Percentiles rank a stretch among this genome's conserved stretches.
Evolutionary conservation across 2,329 filamentous ascomycete genomes (phyloP).

Genomic region (Trichoderma pleuroti): DNA sequence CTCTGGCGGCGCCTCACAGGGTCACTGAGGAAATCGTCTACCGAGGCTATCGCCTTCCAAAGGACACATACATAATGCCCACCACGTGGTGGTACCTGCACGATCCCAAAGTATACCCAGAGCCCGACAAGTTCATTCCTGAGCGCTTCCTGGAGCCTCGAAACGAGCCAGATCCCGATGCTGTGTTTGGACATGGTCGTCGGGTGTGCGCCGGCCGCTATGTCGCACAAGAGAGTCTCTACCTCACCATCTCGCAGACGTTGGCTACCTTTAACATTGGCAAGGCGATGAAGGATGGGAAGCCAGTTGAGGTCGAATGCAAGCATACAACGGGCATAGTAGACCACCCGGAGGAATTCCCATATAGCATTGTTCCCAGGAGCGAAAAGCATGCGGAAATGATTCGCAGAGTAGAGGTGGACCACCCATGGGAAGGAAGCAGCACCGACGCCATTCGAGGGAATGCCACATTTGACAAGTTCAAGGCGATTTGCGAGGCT

Average conservation of each 20-base stretch:
- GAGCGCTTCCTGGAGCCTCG: slow-evolving; percentile 27
- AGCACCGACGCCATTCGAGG: background rate
- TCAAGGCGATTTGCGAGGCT: background rate
- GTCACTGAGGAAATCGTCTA: background rate
- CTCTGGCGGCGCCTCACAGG: background rate
- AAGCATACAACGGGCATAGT: background rate
- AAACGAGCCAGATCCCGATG: slow-evolving; percentile 20
- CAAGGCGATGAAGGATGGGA: background rate
- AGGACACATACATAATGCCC: background rate
- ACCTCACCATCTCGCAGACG: background rate
- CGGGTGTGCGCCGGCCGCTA: slow-evolving; percentile 8
- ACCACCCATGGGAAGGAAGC: background rate
- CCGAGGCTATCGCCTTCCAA: slow-evolving; percentile 1
- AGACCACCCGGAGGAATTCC: background rate
- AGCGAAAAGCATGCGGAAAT: background rate
- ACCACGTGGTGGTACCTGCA: background rate
- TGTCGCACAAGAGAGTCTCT: background rate
- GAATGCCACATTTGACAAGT: background rate
- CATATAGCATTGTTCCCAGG: background rate
- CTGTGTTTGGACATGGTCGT: slow-evolving; percentile 8
- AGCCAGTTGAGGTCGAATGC: background rate
- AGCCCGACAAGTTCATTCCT: slow-evolving; percentile 29
- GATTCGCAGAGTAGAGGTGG: background rate
- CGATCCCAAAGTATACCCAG: slow-evolving; percentile 36
- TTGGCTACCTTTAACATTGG: slow-evolving; percentile 1